phyloP scores from a whole-genome alignment of 495 filamentous ascomycete genomes.

The Daldinia childiae region DNA sequence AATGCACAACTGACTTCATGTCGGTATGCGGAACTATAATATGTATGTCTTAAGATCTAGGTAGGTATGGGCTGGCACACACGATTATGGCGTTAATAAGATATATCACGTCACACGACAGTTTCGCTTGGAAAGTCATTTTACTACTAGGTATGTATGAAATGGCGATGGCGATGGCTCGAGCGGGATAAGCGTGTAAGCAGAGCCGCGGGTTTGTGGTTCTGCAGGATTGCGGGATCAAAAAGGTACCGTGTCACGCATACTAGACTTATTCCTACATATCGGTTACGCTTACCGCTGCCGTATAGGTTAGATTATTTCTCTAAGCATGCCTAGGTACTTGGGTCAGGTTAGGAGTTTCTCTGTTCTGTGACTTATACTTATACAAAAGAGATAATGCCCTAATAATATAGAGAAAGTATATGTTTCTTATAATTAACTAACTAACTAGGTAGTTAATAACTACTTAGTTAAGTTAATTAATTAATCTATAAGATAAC shows the following conservation, averaged over 20 bases:
- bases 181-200: slow-evolving; percentile 13
- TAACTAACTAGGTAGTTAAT: too few species aligned
- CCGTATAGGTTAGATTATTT: neutral
- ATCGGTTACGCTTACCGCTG: slow-evolving; percentile 7
- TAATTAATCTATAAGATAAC: neutral
- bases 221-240: slow-evolving; percentile 41
- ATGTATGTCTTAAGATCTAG: neutral
- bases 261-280: slow-evolving; percentile 1
- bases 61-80: neutral
- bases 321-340: neutral
- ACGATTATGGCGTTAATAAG: slow-evolving; percentile 14
- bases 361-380: neutral
- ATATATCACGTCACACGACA: slow-evolving; percentile 29
- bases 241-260: neutral
- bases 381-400: neutral
- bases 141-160: neutral
- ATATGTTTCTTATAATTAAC: too few species aligned
- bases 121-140: slow-evolving; percentile 12
- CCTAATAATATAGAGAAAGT: too few species aligned
- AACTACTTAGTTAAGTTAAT: too few species aligned
- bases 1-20: neutral
- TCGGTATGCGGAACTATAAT: neutral
- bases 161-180: slow-evolving; percentile 12
- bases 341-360: neutral
- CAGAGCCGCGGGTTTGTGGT: slow-evolving; percentile 20